Evolutionary conservation across 768 basidiomycete genomes (phyloP).

Genomic region (Kondoa subrosea): DNA sequence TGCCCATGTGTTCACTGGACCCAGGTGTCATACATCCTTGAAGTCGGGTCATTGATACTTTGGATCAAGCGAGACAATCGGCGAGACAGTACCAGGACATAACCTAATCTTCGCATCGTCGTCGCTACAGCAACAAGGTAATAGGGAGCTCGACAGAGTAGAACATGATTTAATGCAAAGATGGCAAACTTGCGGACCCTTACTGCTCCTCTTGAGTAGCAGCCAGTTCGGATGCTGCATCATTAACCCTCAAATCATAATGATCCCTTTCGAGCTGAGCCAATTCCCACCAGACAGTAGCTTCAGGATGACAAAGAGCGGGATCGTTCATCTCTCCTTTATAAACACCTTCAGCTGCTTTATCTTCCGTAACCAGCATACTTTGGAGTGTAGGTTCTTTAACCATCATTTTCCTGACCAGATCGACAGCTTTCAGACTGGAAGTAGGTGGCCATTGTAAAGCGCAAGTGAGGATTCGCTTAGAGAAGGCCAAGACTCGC

Average conservation of each 20-base stretch:
- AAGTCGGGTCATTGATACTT: too few species aligned
- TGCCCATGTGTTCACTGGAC: too few species aligned
- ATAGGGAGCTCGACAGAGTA: too few species aligned
- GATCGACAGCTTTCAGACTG: constrained; percentile 52
- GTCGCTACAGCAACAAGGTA: too few species aligned
- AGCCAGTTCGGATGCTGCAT: constrained; percentile 40
- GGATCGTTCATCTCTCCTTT: constrained; percentile 76
- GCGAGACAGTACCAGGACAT: too few species aligned
- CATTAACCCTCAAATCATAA: constrained; percentile 49
- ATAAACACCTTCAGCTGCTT: constrained; percentile 67
- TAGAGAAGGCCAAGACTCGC: constrained; percentile 79
- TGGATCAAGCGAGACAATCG: too few species aligned
- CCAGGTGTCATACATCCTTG: too few species aligned
- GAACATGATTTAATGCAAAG: too few species aligned
- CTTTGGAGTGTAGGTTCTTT: constrained; percentile 68
- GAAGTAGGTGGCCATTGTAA: constrained; percentile 61
- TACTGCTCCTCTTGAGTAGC: background rate
- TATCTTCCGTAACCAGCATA: constrained; percentile 70
- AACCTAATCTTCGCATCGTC: too few species aligned
- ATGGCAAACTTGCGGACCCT: too few species aligned
- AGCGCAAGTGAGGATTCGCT: constrained; percentile 66
- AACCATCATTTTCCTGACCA: constrained; percentile 53
- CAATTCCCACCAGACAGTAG: constrained; percentile 73
- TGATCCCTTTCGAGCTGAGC: constrained; percentile 41
- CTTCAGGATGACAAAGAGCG: constrained; percentile 45